Base-by-base conservation (phyloP, 768 basidiomycete genomes). In the Hebeloma cylindrosporum region DNA sequence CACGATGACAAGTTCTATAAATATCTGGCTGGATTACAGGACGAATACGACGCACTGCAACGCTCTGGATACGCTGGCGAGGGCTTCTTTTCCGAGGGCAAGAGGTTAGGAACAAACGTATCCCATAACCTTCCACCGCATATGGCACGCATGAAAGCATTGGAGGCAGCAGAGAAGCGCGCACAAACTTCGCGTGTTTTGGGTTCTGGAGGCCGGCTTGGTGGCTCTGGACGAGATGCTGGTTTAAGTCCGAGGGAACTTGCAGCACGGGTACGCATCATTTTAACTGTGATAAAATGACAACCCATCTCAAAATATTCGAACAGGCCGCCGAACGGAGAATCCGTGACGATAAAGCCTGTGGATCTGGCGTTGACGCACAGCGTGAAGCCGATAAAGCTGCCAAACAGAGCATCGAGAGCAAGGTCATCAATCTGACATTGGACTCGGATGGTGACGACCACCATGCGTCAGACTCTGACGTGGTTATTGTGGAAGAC, bases 1-100 rank as follows among this genome's bases (percentile, higher is more conserved):
- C 94, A 96, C 54, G 90, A 97, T 53, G 85, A 89, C 38, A 78
- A 75, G 40, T 88, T 93, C 54, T 88, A 90, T 69, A 82, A 84
- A 44, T 78, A 79, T 53, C 76, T 90, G 4, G 69, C 78, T 2
- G 76, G 73, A 16, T 71, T 95, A 2, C 85, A 93, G 58, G 85
- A 92, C 43, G 94, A 96, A 66, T 93, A 85, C 54, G 86, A 88
- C 29, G 80, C 74, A 2, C 73, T 96, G 5, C 81, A 83, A 53
- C 73, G 81, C 14, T 82, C 80, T 10, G 94, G 93, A 0, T 97
- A 93, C 63, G 72, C 84, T 4, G 93, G 94, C 10, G 93, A 96
- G 64, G 94, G 93, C 2, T 97, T 96, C 75, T 82, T 82, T 61
- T 73, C 84, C 18, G 68, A 74, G n/a, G 94, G 94, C 1, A 71